A percentile compares a stretch with the other conserved stretches of the same genome.
Evolutionary conservation across 495 filamentous ascomycete species (phyloP).

Genomic region (Rostrohypoxylon terebratum): DNA sequence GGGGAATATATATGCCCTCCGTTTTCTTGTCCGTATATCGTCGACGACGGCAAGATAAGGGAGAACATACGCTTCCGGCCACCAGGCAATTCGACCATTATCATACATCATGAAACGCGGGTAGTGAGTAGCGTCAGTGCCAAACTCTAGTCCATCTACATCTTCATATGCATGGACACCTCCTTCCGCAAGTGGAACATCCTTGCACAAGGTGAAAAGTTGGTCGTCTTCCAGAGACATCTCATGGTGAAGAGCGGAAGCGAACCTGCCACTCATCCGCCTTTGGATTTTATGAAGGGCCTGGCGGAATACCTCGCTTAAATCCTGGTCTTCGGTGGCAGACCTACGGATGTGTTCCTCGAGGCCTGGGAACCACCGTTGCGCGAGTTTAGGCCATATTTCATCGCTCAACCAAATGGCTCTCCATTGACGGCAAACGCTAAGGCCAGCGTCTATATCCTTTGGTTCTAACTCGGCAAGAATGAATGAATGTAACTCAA

Average conservation of each 20-base stretch:
- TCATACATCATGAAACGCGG: slow-evolving; percentile 50
- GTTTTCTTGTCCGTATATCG: slow-evolving; percentile 46
- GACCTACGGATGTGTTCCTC: slow-evolving; percentile 39
- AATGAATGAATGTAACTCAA: slow-evolving; percentile 46
- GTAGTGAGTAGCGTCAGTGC: slow-evolving; percentile 30
- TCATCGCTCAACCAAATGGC: slow-evolving; percentile 48
- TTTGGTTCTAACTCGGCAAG: slow-evolving; percentile 36
- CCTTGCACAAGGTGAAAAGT: slow-evolving; percentile 45
- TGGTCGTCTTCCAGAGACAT: slow-evolving; percentile 41
- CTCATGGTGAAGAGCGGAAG: slow-evolving; percentile 44
- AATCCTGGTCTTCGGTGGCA: slow-evolving; percentile 18
- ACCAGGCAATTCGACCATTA: slow-evolving; percentile 47
- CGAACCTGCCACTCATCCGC: slow-evolving; percentile 40
- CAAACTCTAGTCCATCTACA: slow-evolving; percentile 39
- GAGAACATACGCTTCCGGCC: slow-evolving; percentile 46
- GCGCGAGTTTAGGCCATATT: slow-evolving; percentile 47
- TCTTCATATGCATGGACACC: slow-evolving; percentile 46
- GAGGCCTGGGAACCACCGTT: slow-evolving; percentile 44
- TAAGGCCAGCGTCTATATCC: slow-evolving; percentile 44
- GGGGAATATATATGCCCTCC: slow-evolving; percentile 45
- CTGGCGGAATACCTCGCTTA: slow-evolving; percentile 41
- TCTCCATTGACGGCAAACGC: slow-evolving; percentile 37
- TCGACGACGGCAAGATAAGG: slow-evolving; percentile 49
- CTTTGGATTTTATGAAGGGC: slow-evolving; percentile 41
- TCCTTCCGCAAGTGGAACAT: slow-evolving; percentile 39